phyloP scores from a whole-genome alignment of 129 eudicot genomes.

The Kitagawia praeruptora region DNA sequence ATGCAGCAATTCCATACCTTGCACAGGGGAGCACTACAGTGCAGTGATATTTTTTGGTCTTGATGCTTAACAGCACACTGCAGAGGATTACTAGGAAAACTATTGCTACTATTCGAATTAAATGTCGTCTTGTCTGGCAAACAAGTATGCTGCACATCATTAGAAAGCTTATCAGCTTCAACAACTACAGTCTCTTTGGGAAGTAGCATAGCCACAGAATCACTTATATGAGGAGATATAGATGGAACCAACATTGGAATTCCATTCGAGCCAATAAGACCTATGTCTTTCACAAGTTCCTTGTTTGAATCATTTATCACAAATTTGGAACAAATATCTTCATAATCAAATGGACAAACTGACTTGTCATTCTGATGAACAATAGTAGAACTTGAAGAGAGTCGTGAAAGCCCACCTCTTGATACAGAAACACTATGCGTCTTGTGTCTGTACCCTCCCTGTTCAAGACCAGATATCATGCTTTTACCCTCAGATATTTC shows the following conservation, averaged over 20 bases:
- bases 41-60: not conserved
- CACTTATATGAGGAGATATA: slow-evolving; percentile 22
- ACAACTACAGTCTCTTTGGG: not conserved
- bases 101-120: not conserved
- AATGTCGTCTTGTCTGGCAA: not conserved
- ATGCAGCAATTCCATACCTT: slow-evolving; percentile 10
- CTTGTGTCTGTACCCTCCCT: not conserved
- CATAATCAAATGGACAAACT: slow-evolving; percentile 38
- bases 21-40: not conserved
- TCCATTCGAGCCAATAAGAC: slow-evolving; percentile 59
- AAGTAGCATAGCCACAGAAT: slow-evolving; percentile 15
- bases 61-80: not conserved
- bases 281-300: slow-evolving; percentile 50
- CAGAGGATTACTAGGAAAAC: not conserved
- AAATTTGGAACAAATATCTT: slow-evolving; percentile 52
- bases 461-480: slow-evolving; percentile 6
- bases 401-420: slow-evolving; percentile 2
- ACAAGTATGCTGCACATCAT: slow-evolving; percentile 6
- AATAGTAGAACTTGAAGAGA: slow-evolving; percentile 6
- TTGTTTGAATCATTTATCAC: slow-evolving; percentile 40
- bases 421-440: not conserved
- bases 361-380: slow-evolving; percentile 20
- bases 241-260: slow-evolving; percentile 26
- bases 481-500: slow-evolving; percentile 8
- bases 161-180: not conserved